Conservation (phyloP, 305 asterid genomes). For the Solanum hybrid region DNA sequence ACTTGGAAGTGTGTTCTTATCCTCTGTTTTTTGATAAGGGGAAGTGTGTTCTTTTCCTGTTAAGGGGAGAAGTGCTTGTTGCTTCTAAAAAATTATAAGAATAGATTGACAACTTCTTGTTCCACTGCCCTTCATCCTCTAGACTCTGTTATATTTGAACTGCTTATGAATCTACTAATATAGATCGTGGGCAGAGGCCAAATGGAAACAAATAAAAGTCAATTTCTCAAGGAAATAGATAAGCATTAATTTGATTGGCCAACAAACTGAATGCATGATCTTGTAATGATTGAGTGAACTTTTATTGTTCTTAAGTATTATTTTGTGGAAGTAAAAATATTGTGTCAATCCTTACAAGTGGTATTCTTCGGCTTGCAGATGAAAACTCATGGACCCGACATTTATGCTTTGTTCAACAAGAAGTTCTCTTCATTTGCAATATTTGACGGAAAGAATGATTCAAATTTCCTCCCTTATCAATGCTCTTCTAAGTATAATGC, state of each 20-base stretch:
- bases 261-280: background rate
- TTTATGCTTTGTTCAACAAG: conserved; percentile 55
- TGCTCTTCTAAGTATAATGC: conserved; percentile 33
- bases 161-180: background rate
- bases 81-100: background rate
- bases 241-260: background rate
- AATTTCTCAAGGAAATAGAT: background rate
- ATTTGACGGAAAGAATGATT: conserved; percentile 38
- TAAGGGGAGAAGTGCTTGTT: background rate
- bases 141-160: background rate
- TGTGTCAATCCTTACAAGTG: background rate
- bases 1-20: background rate
- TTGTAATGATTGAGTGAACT: background rate
- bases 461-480: conserved; percentile 43
- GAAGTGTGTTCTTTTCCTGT: background rate
- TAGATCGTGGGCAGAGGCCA: background rate
- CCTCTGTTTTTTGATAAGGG: background rate
- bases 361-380: conserved; percentile 30
- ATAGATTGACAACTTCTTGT: background rate
- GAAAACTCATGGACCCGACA: conserved; percentile 32
- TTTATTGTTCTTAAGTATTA: background rate
- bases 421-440: conserved; percentile 61
- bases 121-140: background rate
- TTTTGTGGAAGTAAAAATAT: background rate
- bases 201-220: background rate